phyloP scores from a whole-genome alignment of 164 flowering plant species.

The Umbellularia californica region DNA sequence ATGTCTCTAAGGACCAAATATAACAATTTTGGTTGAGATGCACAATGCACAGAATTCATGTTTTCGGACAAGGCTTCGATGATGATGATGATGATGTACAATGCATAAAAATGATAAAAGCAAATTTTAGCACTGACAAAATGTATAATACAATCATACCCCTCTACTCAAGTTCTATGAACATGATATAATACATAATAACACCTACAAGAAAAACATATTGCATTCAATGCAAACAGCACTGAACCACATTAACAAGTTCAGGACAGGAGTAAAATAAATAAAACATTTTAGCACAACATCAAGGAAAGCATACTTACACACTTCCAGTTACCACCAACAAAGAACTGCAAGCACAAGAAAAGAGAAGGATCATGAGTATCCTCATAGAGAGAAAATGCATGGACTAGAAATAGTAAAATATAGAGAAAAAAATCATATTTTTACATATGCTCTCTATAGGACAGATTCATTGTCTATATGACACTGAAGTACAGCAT shows the following conservation, averaged over 20 bases:
- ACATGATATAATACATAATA: background rate
- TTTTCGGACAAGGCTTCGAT: too few relatives aligned
- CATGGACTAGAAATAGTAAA: too few relatives aligned
- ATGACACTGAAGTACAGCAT: background rate
- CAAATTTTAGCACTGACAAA: background rate
- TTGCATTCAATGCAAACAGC: background rate
- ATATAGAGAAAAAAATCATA: too few relatives aligned
- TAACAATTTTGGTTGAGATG: too few relatives aligned
- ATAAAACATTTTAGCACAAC: too few relatives aligned
- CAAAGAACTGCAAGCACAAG: constrained; percentile 82
- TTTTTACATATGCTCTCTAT: too few relatives aligned
- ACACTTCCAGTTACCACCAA: constrained; percentile 99
- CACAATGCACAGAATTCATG: too few relatives aligned
- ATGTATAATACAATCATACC: too few relatives aligned
- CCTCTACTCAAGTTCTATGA: background rate
- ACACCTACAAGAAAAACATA: background rate
- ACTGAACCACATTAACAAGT: background rate
- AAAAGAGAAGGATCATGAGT: constrained; percentile 7
- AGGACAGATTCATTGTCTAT: background rate
- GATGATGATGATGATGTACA: too few relatives aligned
- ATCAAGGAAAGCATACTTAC: constrained; percentile 49
- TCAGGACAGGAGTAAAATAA: background rate
- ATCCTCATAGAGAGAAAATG: too few relatives aligned
- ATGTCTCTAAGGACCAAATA: too few relatives aligned
- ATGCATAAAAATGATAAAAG: background rate